Evolutionary conservation across 2,329 filamentous ascomycete genomes (phyloP).

Genomic region (Didymella pinodella): DNA sequence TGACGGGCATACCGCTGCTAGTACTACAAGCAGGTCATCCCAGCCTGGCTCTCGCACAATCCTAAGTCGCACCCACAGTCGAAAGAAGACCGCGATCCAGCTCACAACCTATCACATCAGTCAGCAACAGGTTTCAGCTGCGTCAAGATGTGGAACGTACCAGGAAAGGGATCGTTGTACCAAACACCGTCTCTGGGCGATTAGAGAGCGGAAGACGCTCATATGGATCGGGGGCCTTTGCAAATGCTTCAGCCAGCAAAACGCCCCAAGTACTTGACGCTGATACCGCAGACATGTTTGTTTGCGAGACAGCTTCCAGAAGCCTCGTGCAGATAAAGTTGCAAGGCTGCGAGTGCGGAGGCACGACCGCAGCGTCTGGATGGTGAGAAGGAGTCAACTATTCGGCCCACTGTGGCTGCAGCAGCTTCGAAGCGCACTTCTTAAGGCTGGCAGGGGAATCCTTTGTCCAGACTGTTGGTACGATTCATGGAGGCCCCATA

Average conservation of each 20-base stretch:
- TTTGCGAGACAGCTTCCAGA: neutral
- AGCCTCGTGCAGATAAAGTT: neutral
- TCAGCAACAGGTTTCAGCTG: slow-evolving; percentile 15
- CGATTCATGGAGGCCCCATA: slow-evolving; percentile 9
- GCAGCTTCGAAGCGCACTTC: slow-evolving; percentile 3
- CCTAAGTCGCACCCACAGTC: slow-evolving; percentile 40
- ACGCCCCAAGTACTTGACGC: slow-evolving; percentile 23
- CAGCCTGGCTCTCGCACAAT: slow-evolving; percentile 46
- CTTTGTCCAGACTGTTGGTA: neutral
- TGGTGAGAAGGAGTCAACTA: slow-evolving; percentile 1
- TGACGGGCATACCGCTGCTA: slow-evolving; percentile 36
- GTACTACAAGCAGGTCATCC: slow-evolving; percentile 46
- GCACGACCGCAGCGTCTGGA: slow-evolving; percentile 7
- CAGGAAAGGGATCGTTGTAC: slow-evolving; percentile 37
- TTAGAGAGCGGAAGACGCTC: slow-evolving; percentile 42
- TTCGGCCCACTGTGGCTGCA: slow-evolving; percentile 2
- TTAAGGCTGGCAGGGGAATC: slow-evolving; percentile 5
- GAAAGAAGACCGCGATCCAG: slow-evolving; percentile 40
- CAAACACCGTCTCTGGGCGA: slow-evolving; percentile 36
- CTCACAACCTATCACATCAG: slow-evolving; percentile 30
- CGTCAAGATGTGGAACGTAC: slow-evolving; percentile 24
- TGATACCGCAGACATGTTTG: slow-evolving; percentile 19
- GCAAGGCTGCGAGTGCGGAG: slow-evolving; percentile 10
- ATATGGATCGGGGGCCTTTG: slow-evolving; percentile 36
- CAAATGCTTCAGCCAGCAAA: slow-evolving; percentile 30